Evolutionary conservation across 2,329 filamentous ascomycete species (phyloP).

Genomic region (Nigrograna mackinnonii): DNA sequence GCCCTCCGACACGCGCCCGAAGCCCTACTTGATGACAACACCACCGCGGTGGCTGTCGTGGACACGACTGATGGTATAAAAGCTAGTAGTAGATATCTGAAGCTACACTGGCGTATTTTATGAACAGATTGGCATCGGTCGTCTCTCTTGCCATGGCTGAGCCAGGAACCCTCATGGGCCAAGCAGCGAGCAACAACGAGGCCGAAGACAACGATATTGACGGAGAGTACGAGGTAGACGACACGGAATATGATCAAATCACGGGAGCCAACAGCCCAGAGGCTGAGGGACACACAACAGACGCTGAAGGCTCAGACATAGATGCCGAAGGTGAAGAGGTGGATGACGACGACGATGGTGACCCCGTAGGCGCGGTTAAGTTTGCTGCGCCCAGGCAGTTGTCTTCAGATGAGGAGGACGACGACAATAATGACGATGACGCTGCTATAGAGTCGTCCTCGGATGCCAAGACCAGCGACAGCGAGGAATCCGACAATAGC

Average conservation of each 20-base stretch:
- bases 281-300: constrained; percentile 37
- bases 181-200: constrained; percentile 32
- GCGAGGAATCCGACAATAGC: constrained; percentile 42
- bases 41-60: constrained; percentile 19
- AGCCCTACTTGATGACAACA: constrained; percentile 28
- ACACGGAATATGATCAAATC: constrained; percentile 31
- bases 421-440: constrained; percentile 43
- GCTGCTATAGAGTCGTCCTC: constrained; percentile 40
- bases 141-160: constrained; percentile 47
- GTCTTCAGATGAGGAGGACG: constrained; percentile 45
- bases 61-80: constrained; percentile 28
- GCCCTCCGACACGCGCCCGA: constrained; percentile 27
- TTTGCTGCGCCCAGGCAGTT: constrained; percentile 30
- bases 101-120: constrained; percentile 40
- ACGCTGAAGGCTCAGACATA: constrained; percentile 46
- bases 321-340: constrained; percentile 51
- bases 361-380: constrained; percentile 47
- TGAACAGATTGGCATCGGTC: constrained; percentile 42
- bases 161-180: constrained; percentile 42
- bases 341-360: constrained; percentile 51
- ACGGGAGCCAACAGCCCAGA: constrained; percentile 14
- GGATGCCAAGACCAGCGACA: constrained; percentile 41
- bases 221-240: constrained; percentile 44
- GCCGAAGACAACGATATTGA: constrained; percentile 41
- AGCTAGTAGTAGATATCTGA: constrained; percentile 10